Evolutionary conservation across 2,329 filamentous ascomycete genomes (phyloP).

Genomic region (Emergomyces orientalis): DNA sequence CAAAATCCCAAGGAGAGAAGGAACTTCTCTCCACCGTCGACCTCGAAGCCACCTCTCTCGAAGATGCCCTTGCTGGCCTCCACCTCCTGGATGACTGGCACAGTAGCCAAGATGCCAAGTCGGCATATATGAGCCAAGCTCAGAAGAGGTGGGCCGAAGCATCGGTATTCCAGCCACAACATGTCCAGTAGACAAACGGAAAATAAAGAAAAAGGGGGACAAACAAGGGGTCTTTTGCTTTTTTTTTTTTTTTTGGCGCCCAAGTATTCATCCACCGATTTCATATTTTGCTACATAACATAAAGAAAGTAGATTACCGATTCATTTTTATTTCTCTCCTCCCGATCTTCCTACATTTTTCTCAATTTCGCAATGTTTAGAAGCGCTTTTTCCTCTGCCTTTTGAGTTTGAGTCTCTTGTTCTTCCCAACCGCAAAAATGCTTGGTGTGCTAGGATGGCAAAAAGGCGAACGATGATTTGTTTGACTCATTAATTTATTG

Average conservation of each 20-base stretch:
- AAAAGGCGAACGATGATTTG: constrained; percentile 1
- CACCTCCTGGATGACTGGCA: constrained; percentile 44
- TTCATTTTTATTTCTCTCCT: neutral
- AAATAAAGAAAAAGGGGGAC: neutral
- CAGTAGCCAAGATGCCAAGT: constrained; percentile 40
- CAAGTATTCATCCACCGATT: neutral
- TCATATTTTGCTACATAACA: neutral
- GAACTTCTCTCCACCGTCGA: constrained; percentile 53
- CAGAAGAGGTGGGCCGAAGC: constrained; percentile 34
- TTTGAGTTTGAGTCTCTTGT: neutral
- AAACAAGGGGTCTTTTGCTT: neutral
- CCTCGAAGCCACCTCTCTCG: constrained; percentile 42
- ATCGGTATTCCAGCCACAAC: constrained; percentile 24
- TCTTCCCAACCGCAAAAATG: neutral
- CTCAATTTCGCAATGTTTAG: neutral
- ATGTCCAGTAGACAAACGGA: neutral
- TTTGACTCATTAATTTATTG: neutral
- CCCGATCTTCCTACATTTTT: too few relatives aligned
- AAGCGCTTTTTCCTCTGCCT: neutral
- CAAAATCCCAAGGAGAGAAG: constrained; percentile 50
- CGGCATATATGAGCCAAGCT: constrained; percentile 40
- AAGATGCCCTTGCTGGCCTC: constrained; percentile 50
- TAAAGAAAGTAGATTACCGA: neutral
- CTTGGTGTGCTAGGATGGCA: neutral
- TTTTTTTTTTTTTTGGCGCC: neutral